Percentiles rank a stretch among this genome's conserved stretches.
These are phyloP conservation scores for Trichophyton mentagrophytes DNA, from an alignment of 2,329 filamentous ascomycete species.

Conservation along the genomic window DNA sequence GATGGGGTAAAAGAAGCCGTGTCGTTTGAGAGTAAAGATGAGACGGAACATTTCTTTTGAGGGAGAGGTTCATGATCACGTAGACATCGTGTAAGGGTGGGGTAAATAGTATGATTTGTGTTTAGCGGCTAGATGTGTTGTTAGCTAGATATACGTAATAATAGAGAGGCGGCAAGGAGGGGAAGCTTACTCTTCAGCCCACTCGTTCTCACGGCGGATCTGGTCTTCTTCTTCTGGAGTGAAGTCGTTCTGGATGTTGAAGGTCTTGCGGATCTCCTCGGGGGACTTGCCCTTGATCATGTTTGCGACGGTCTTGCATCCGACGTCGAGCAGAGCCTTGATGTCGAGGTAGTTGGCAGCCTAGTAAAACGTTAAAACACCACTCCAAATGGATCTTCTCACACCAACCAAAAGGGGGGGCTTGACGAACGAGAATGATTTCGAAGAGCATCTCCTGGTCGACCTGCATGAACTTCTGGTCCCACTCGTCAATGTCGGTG, in stretches of 20 bases:
- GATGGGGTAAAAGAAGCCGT: neutral
- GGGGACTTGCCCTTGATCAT: slow-evolving; percentile 99
- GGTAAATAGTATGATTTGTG: neutral
- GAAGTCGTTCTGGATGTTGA: slow-evolving; percentile 99
- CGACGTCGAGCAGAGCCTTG: slow-evolving; percentile 92
- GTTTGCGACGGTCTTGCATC: slow-evolving; percentile 98
- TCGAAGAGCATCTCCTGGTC: slow-evolving; percentile 99
- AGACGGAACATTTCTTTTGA: neutral
- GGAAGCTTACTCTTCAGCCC: slow-evolving; percentile 60
- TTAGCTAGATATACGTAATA: neutral
- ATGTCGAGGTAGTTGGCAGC: slow-evolving; percentile 98
- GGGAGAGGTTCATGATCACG: neutral
- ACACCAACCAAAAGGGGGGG: too few relatives aligned
- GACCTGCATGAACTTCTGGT: slow-evolving; percentile 99
- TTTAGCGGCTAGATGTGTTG: neutral
- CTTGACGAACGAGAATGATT: slow-evolving; percentile 71
- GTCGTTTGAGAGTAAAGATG: neutral
- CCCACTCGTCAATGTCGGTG: slow-evolving; percentile 98
- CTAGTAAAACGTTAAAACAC: slow-evolving; percentile 31
- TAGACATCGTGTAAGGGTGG: neutral
- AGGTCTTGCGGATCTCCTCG: slow-evolving; percentile 98
- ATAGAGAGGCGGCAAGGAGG: neutral
- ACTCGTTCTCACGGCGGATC: slow-evolving; percentile 83
- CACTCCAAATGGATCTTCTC: too few relatives aligned
- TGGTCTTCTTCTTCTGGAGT: slow-evolving; percentile 98